Evolutionary conservation across 2,329 filamentous ascomycete genomes (phyloP), one percentile per base, ranked within the genome.

Genomic region (Xylariales sp.): DNA sequence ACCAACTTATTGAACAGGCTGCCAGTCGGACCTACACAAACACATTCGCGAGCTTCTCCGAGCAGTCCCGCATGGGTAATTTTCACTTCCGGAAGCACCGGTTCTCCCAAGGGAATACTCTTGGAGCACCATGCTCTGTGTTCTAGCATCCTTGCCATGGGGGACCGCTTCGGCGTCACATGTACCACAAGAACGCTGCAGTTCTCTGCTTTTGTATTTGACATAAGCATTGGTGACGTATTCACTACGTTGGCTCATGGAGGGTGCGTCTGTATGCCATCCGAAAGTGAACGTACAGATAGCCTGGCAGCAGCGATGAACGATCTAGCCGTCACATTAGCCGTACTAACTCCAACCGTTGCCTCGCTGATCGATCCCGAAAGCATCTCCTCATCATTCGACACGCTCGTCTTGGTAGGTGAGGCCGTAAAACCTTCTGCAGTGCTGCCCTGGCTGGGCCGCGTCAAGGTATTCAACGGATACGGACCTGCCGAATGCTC

Each of bases 401-500:
- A 14, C 44, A 39, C 14, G 43, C 45, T 44, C 13, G 20, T 43
- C 2, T 42, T 54, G 13, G 46, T 47, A 12, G 53, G 53, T 10
- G 53, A 55, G 30, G 44, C 49, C 8, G 35, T 52, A 14, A 24
- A 38, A 13, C 27, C 42, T 8, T 38, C 37, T 20, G 44, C 62
- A 33, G 44, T 66, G 3, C 30, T 40, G 3, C 57, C 55, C 5
- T 66, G 63, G 63, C 53, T 53, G 7, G 48, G 53, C 15, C 48
- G 50, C 8, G 51, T 64, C 7, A 53, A 51, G 12, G 52, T 66
- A 13, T 42, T 56, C 12, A 66, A 62, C 40, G 57, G 54, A 4
- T 66, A 67, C 43, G 64, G 64, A 3, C 62, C 61, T 0, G 58
- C 57, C 1, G 62, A 66, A 29, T 62, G 56, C 38, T 57, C 55